Percentiles rank a stretch among this genome's conserved stretches.
These are phyloP conservation scores for Pleurotus djamor DNA, from an alignment of 768 basidiomycete genomes.

Conservation along the genomic window DNA sequence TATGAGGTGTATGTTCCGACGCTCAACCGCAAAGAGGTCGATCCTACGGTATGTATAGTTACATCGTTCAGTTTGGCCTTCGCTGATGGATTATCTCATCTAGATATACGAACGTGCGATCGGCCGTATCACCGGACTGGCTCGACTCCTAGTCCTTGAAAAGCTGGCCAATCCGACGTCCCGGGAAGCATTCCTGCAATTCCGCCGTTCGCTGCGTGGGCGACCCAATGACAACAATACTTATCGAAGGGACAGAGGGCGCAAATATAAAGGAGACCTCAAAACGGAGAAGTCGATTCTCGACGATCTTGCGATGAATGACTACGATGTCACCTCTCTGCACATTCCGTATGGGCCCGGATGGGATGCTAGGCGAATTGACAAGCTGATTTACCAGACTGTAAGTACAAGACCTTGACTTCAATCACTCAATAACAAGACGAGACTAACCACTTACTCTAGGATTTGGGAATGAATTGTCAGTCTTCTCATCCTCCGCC, in stretches of 20 bases:
- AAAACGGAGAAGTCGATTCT: slow-evolving; percentile 36
- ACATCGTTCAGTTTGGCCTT: background rate
- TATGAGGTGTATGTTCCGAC: slow-evolving; percentile 59
- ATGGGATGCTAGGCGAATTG: slow-evolving; percentile 54
- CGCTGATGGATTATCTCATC: background rate
- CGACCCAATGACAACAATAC: slow-evolving; percentile 32
- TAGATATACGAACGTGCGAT: slow-evolving; percentile 65
- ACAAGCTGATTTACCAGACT: slow-evolving; percentile 56
- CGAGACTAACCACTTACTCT: background rate
- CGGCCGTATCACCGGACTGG: slow-evolving; percentile 53
- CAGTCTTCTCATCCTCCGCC: slow-evolving; percentile 8
- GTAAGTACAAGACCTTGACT: slow-evolving; percentile 23
- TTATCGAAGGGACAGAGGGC: slow-evolving; percentile 25
- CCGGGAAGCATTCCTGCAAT: slow-evolving; percentile 44
- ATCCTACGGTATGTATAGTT: slow-evolving; percentile 48
- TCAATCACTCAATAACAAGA: background rate
- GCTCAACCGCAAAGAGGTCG: slow-evolving; percentile 47
- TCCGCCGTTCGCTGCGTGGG: slow-evolving; percentile 47
- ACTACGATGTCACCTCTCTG: slow-evolving; percentile 51
- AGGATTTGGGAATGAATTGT: slow-evolving; percentile 65
- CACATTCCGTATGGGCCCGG: slow-evolving; percentile 64
- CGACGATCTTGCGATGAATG: slow-evolving; percentile 49
- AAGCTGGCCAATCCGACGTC: slow-evolving; percentile 43
- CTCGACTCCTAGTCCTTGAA: slow-evolving; percentile 60
- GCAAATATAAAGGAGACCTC: slow-evolving; percentile 53